These are phyloP conservation scores for Psilocybe cubensis DNA, from an alignment of 768 basidiomycete species.

Conservation along the genomic window DNA sequence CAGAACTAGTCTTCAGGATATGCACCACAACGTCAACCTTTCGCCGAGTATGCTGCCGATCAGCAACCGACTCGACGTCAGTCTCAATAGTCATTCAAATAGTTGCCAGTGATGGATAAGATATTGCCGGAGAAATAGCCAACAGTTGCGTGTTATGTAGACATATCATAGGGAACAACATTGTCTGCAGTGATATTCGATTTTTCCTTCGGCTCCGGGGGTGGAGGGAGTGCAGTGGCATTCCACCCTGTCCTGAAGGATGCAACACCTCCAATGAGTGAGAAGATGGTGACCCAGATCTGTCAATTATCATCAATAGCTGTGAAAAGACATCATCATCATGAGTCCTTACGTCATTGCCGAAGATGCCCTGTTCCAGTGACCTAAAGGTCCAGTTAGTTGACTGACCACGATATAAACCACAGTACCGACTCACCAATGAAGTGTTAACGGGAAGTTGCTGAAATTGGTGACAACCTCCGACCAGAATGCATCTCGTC, in stretches of 20 bases:
- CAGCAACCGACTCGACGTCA: background rate
- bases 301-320: slow-evolving; percentile 19
- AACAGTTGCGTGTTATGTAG: slow-evolving; percentile 17
- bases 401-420: background rate
- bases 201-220: slow-evolving; percentile 26
- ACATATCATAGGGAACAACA: slow-evolving; percentile 29
- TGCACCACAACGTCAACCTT: background rate
- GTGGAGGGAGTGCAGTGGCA: slow-evolving; percentile 56
- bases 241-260: slow-evolving; percentile 76
- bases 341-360: slow-evolving; percentile 55
- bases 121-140: background rate
- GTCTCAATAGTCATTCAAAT: background rate
- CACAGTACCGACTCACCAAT: slow-evolving; percentile 63
- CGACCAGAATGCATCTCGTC: slow-evolving; percentile 72
- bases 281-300: slow-evolving; percentile 46
- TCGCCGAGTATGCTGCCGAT: background rate
- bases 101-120: background rate
- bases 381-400: slow-evolving; percentile 53
- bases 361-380: slow-evolving; percentile 64
- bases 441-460: slow-evolving; percentile 82
- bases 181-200: slow-evolving; percentile 12
- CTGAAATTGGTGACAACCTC: slow-evolving; percentile 74
- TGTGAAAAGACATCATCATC: slow-evolving; percentile 2
- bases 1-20: background rate
- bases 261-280: slow-evolving; percentile 54